Percentiles rank a stretch among this genome's conserved stretches.
Evolutionary conservation across 495 filamentous ascomycete genomes (phyloP).

Genomic region (Ascodesmis nigricans): DNA sequence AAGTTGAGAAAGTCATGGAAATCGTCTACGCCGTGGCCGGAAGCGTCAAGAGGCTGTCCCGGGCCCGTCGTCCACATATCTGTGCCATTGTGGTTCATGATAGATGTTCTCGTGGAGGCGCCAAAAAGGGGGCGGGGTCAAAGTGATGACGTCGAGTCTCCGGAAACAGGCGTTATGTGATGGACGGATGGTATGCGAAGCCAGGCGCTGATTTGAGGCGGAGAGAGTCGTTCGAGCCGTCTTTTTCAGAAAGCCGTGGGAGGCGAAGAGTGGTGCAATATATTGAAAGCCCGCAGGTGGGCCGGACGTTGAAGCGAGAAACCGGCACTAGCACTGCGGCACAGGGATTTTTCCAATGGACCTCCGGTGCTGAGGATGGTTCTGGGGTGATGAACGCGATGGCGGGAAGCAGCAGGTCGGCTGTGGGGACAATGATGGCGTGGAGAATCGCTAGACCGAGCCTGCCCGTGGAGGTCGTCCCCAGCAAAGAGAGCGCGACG

Average conservation of each 20-base stretch:
- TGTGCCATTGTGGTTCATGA: conserved; percentile 16
- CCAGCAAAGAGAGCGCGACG: not conserved
- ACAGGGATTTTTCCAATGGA: not conserved
- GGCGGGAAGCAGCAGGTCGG: no score
- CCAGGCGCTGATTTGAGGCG: no score
- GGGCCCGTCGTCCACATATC: conserved; percentile 16
- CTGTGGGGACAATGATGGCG: no score
- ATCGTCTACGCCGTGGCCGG: conserved; percentile 6
- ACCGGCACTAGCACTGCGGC: not conserved
- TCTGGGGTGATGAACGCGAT: no score
- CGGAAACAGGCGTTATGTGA: conserved; percentile 1
- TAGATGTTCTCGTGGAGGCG: conserved; percentile 2
- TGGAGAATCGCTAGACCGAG: no score
- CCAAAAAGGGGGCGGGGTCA: conserved; percentile 2
- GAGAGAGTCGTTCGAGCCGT: not conserved
- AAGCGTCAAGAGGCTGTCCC: no score
- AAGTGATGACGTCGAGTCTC: conserved; percentile 2
- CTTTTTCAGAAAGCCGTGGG: conserved; percentile 2
- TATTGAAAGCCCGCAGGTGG: conserved; percentile 1
- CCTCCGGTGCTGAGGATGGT: not conserved
- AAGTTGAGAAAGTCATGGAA: conserved; percentile 18
- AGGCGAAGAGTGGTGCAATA: conserved; percentile 6
- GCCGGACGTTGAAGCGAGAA: conserved; percentile 2
- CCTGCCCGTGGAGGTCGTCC: no score
- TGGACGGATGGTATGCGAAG: conserved; percentile 4